Conservation (phyloP, 768 basidiomycete species). For the Hygrocybe punicea region DNA sequence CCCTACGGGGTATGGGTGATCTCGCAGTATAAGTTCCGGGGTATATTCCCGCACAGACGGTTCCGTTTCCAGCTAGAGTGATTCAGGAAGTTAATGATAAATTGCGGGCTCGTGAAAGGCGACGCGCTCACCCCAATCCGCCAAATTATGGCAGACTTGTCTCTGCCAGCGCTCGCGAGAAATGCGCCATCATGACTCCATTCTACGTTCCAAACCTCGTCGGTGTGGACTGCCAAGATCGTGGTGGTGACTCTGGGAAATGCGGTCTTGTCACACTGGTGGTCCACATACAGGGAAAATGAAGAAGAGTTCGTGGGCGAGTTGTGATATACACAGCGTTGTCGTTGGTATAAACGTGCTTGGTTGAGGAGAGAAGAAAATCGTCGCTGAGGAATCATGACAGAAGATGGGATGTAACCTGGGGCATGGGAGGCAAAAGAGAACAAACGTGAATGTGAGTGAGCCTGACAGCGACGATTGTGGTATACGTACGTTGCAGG, state of each 20-base stretch:
- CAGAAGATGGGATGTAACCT: conserved; percentile 87
- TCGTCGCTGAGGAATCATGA: conserved; percentile 91
- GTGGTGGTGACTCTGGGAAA: conserved; percentile 88
- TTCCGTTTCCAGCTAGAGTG: conserved; percentile 44
- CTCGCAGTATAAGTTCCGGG: conserved; percentile 57
- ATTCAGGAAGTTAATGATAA: conserved; percentile 1
- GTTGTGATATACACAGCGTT: conserved; percentile 86
- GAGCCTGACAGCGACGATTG: background rate
- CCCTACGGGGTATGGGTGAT: conserved; percentile 76
- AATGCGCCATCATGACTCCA: conserved; percentile 89
- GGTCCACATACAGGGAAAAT: conserved; percentile 86
- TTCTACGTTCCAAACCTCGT: conserved; percentile 94
- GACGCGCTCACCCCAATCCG: conserved; percentile 66
- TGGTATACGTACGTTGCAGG: conserved; percentile 73
- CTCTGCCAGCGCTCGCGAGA: conserved; percentile 86
- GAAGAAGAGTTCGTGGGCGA: conserved; percentile 50
- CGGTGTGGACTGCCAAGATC: conserved; percentile 78
- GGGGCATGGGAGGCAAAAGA: conserved; percentile 9
- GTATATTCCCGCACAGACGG: conserved; percentile 57
- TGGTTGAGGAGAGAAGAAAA: conserved; percentile 83
- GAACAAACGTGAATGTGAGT: background rate
- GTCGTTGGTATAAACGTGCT: conserved; percentile 74
- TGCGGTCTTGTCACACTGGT: conserved; percentile 70
- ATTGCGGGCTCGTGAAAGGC: background rate
- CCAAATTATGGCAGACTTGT: conserved; percentile 89